Percentiles rank a stretch among this genome's conserved stretches.
These are phyloP conservation scores for Penicillium nordicum DNA, from an alignment of 2,329 filamentous ascomycete genomes.

Conservation along the genomic window DNA sequence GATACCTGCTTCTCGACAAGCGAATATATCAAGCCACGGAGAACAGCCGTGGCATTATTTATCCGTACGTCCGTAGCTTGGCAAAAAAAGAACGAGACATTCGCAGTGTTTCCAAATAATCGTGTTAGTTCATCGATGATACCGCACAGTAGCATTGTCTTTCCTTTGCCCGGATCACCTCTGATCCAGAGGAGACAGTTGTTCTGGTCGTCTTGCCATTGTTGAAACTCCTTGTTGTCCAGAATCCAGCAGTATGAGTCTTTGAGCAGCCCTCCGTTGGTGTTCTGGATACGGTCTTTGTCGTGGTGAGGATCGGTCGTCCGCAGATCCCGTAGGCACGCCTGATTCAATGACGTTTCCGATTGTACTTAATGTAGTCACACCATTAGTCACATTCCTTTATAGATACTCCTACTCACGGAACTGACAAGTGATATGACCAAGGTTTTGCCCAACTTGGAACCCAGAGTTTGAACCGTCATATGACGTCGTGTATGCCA, in stretches of 20 bases:
- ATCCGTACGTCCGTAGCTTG: conserved; percentile 39
- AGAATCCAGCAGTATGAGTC: conserved; percentile 25
- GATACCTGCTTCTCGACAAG: no score
- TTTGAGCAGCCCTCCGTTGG: conserved; percentile 15
- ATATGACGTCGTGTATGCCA: no score
- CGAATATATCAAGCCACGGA: conserved; percentile 45
- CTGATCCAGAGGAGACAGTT: conserved; percentile 20
- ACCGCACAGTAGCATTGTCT: conserved; percentile 27
- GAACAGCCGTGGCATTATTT: conserved; percentile 42
- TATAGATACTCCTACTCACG: no score
- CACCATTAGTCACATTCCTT: no score
- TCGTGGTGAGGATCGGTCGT: conserved; percentile 18
- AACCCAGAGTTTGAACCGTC: no score
- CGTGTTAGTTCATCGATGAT: conserved; percentile 20
- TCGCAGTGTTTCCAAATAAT: background rate
- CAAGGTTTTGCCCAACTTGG: no score
- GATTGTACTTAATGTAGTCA: no score
- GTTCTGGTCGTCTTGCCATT: no score
- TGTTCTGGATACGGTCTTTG: conserved; percentile 19
- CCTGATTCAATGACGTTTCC: background rate
- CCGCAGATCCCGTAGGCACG: conserved; percentile 4
- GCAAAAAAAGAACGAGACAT: conserved; percentile 33
- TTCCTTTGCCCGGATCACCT: conserved; percentile 25
- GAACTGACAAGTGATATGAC: no score
- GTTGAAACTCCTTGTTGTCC: background rate